Conservation (phyloP, 305 asterid species). For the Salvia sclarea region DNA sequence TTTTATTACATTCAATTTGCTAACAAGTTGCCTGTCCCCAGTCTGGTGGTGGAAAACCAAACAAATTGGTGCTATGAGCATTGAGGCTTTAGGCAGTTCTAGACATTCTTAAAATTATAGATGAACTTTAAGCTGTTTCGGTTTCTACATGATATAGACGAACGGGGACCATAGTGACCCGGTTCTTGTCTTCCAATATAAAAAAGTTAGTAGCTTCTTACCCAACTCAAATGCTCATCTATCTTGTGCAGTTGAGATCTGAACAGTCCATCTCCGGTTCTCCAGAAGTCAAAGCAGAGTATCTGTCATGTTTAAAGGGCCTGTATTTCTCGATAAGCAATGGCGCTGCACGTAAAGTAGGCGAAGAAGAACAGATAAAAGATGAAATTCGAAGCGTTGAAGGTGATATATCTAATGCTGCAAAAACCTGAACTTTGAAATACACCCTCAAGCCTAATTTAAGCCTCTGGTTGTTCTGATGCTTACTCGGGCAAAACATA, state of each 20-base stretch:
- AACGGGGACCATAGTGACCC: no score
- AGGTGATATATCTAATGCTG: conserved; percentile 42
- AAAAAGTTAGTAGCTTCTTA: not conserved
- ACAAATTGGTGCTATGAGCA: not conserved
- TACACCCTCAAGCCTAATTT: not conserved
- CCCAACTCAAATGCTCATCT: not conserved
- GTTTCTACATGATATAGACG: not conserved
- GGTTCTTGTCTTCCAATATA: no score
- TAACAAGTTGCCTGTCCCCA: not conserved
- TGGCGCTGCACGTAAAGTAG: conserved; percentile 31
- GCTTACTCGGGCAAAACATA: not conserved
- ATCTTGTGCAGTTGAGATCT: conserved; percentile 53
- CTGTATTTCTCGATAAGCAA: conserved; percentile 40
- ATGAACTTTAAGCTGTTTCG: not conserved
- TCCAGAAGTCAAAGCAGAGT: conserved; percentile 65
- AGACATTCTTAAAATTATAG: not conserved
- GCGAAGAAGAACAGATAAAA: conserved; percentile 41
- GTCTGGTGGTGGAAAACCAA: not conserved
- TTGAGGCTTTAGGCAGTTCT: not conserved
- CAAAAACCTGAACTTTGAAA: conserved; percentile 14
- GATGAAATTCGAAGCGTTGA: conserved; percentile 55
- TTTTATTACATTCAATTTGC: conserved; percentile 1
- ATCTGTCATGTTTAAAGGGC: conserved; percentile 59
- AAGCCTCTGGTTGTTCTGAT: not conserved
- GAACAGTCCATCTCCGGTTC: conserved; percentile 41